Evolutionary conservation across 2,329 filamentous ascomycete species (phyloP), one percentile per base, ranked within the genome.

Genomic region (Diaporthe sp.): DNA sequence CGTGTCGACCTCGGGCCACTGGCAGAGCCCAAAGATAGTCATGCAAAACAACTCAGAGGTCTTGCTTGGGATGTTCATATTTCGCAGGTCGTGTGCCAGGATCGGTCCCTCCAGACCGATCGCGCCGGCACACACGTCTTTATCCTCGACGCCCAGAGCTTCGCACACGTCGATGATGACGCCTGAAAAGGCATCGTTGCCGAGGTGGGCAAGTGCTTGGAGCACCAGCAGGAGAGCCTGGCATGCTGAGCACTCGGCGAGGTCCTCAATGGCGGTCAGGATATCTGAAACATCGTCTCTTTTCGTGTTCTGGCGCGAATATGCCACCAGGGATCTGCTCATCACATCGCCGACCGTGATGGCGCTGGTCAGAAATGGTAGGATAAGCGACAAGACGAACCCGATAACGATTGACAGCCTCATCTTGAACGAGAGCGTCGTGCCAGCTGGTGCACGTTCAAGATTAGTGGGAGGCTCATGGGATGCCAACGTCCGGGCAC

Each of bases 81-180:
- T 82, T 51, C 87, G 84, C 15, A 92, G 80, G 12, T 84, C 85
- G 53, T 87, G 84, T 44, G 89, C 88, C 39, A 91, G 81, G 71
- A 90, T 87, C 3, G 89, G 89, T 0, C 88, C 89, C 80, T 92
- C 89, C 1, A 85, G 84, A 6, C 82, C 83, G 39, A 91, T 85
- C 12, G 87, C 82, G 7, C 90, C 90, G 3, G 85, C 82, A 74
- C 90, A 92, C 37, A 92, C 90, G 80, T 92, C 90, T 42, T 82
- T 79, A 72, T 91, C 89, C 79, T 89, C 85, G 51, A 85, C 82
- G 86, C 89, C 44, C 31, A 76, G 22, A 6, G 57, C 71, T 61
- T 75, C 65, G 77, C 85, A 86, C 28, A 86, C 78, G 3, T 81
- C 81, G 17, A 80, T 83, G 28, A 85, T 78, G 13, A 84, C 78